Base-by-base conservation (phyloP, 179 eudicot species). In the Silene vulgaris region DNA sequence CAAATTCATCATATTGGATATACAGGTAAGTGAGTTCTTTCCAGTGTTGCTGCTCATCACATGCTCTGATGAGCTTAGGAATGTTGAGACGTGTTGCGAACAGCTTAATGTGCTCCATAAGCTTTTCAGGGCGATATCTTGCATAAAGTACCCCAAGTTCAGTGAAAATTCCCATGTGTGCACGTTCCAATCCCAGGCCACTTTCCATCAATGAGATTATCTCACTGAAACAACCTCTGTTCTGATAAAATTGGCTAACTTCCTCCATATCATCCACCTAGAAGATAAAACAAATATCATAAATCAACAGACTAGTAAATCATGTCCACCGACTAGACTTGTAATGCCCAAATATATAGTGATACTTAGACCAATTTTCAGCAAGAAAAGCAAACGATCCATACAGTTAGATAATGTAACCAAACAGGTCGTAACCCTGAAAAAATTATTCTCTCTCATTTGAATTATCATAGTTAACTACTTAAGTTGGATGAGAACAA, bases 31-130 rank as follows among this genome's bases (percentile, higher is more conserved):
- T 91, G 32, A 93, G 90, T 69, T 93, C 98, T 80, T 91, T 89
- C 98, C 98, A 93, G 88, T 93, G 98, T 70, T 93, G 98, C 75
- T 93, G 98, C 56, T 93, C 98, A 74, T 93, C 98, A 21, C 98
- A 93, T 74, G 98, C 98, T 56, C 98, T 87, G 65, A 93, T 93
- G 65, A 93, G 90, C 90, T 93, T 91, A 61, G 98, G 98, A 74
- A 93, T 93, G 85, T 93, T 93, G 77, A 93, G 96, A 74, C 98
- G 96, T 28, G 98, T 91, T 30, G 98, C 84, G 64, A 93, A 93
- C 77, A 93, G 84, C 78, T 93, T 93, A 56, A 93, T 93, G 80
- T 93, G 98, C 83, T 93, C 98, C 98, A 93, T 93, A 77, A 93
- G 96, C 89, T 93, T 93, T 85, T 93, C 97, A 75, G 87, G 81